phyloP scores from a whole-genome alignment of 495 filamentous ascomycete species.

The Penicillium ochrochloron region DNA sequence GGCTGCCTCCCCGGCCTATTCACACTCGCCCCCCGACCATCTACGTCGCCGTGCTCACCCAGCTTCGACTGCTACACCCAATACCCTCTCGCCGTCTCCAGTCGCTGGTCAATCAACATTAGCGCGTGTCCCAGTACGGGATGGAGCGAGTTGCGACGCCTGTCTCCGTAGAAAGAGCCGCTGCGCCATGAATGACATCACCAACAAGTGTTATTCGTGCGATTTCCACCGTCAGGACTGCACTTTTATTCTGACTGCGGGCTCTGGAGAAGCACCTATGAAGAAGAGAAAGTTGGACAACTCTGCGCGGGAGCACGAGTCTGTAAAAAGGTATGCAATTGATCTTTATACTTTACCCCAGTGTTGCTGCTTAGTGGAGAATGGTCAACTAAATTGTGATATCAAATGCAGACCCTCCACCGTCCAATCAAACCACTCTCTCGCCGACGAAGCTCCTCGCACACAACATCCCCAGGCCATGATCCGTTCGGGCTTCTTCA shows the following conservation, averaged over 20 bases:
- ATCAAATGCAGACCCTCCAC: conserved; percentile 30
- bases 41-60: conserved; percentile 31
- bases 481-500: conserved; percentile 47
- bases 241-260: conserved; percentile 48
- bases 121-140: conserved; percentile 37
- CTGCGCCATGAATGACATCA: conserved; percentile 79
- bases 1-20: conserved; percentile 29
- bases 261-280: conserved; percentile 59
- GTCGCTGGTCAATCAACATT: conserved; percentile 35
- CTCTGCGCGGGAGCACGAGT: conserved; percentile 37
- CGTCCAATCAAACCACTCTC: conserved; percentile 19
- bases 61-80: conserved; percentile 33
- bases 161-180: conserved; percentile 85
- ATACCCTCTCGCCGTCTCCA: conserved; percentile 34
- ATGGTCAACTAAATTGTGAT: not conserved
- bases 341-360: not conserved
- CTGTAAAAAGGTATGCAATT: conserved; percentile 50
- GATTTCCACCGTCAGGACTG: conserved; percentile 60
- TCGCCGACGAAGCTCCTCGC: conserved; percentile 36
- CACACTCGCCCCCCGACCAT: conserved; percentile 35
- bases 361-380: not conserved
- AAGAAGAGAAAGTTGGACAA: conserved; percentile 72
- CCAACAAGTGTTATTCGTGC: conserved; percentile 58
- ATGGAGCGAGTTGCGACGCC: conserved; percentile 71
- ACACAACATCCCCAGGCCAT: conserved; percentile 32